Percentiles rank a stretch among this genome's conserved stretches.
Conservation (phyloP, 2,329 filamentous ascomycete genomes). For the Ceratocystis papillata region DNA sequence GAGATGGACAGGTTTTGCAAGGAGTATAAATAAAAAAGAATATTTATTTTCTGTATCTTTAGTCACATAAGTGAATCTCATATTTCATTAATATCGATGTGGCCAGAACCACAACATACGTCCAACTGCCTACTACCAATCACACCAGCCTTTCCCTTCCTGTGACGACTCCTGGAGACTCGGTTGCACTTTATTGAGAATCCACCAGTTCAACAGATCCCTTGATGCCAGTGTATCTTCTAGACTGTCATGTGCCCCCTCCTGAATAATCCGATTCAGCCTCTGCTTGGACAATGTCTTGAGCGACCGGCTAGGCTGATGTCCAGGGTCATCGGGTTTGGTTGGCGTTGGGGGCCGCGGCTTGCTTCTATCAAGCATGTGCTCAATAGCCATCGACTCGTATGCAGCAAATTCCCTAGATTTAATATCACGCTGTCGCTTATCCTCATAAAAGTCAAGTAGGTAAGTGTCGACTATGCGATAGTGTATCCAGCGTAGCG, state of each 20-base stretch:
- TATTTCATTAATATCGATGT: no score
- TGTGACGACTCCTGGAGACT: not conserved
- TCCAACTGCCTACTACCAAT: no score
- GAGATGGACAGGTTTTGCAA: no score
- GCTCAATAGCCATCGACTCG: not conserved
- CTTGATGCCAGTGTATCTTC: conserved; percentile 38
- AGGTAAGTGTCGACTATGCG: conserved; percentile 38
- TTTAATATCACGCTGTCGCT: conserved; percentile 19
- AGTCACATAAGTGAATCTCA: no score
- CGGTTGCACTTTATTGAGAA: conserved; percentile 24
- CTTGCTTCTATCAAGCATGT: conserved; percentile 1
- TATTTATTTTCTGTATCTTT: no score
- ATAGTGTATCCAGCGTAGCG: conserved; percentile 40
- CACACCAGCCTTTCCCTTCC: not conserved
- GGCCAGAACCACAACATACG: no score
- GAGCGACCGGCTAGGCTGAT: conserved; percentile 31
- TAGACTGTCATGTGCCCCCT: conserved; percentile 35
- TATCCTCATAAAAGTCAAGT: conserved; percentile 28
- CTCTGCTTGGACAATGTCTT: conserved; percentile 34
- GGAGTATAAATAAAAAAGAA: no score
- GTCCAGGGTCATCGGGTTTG: not conserved
- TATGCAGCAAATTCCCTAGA: conserved; percentile 24
- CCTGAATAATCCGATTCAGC: conserved; percentile 35
- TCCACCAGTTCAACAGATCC: conserved; percentile 35
- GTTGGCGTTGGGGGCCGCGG: conserved; percentile 2